phyloP scores from a whole-genome alignment of 768 basidiomycete species.

The Symmetrospora coprosmae region DNA sequence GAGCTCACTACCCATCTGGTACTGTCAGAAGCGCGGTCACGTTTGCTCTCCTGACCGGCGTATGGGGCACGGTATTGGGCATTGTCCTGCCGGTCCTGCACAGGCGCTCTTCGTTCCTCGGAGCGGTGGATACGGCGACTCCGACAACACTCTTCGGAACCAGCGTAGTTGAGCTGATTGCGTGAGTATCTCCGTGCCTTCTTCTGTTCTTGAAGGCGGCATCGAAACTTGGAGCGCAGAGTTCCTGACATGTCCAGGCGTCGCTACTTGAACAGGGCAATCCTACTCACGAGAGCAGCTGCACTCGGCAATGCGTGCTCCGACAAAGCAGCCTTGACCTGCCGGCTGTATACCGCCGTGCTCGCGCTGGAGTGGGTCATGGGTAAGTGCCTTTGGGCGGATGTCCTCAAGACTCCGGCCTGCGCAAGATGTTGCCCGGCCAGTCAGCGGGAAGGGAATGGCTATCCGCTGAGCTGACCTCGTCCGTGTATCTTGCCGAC shows the following conservation, averaged over 20 bases:
- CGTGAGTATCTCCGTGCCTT: no score
- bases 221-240: no score
- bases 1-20: background rate
- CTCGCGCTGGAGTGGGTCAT: background rate
- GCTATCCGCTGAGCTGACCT: no score
- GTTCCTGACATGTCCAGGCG: no score
- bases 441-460: no score
- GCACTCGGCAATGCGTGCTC: background rate
- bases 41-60: background rate
- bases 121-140: background rate
- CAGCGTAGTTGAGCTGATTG: background rate
- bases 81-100: background rate
- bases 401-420: no score
- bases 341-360: background rate
- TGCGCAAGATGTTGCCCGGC: no score
- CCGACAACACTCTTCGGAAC: background rate
- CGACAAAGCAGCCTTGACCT: background rate
- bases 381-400: background rate
- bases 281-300: background rate
- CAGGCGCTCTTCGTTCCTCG: background rate
- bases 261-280: no score
- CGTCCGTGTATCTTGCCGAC: no score
- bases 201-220: no score
- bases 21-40: background rate
- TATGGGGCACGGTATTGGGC: background rate